Base-by-base conservation (phyloP, 2,329 filamentous ascomycete genomes). In the Cladophialophora carrionii region DNA sequence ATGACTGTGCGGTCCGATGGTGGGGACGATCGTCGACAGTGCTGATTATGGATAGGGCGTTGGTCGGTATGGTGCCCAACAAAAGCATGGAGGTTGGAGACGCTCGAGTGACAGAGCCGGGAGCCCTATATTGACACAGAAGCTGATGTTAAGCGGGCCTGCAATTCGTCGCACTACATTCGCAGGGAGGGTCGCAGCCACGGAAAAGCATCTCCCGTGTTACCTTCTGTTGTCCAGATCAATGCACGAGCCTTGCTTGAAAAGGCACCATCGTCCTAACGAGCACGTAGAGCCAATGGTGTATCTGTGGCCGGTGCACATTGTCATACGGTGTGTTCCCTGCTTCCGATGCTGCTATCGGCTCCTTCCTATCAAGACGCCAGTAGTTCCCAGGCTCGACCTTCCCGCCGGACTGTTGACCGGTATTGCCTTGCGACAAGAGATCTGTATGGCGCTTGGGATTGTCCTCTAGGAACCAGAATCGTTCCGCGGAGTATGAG, bases 401-500 rank as follows among this genome's bases (percentile, higher is more conserved):
- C 49, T 29, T 52, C 22, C 22, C 2, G 4, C 22, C 49, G 22
- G 22, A 4, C 4, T 24, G 5, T 6, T 14, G 6, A 14, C 20
- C 26, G 14, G 49, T 22, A 24, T 20, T 26, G 20, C 20, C 43
- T 10, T 17, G 5, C 14, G 43, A n/a, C 43, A 48, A 17, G 43
- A 48, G 8, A 9, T 43, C 41, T 43, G 41, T 3, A 43, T 9
- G 17, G 14, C 43, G 43, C 43, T 48, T 48, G 14, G 43, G 5
- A 6, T 58, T 26, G 1, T 22, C 32, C 26, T 62, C 61, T 32
- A 62, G 49, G 29, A 64, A 64, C 9, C 24, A 14, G 48, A 64
- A 64, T 17, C 62, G 57, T 20, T 54, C 24, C 29, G 8, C 41
- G 3, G 62, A 61, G 37, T 64, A 61, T 7, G 46, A 53, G 6